Evolutionary conservation across 148 eudicot genomes (phyloP).

Genomic region (Euryodendron excelsum): DNA sequence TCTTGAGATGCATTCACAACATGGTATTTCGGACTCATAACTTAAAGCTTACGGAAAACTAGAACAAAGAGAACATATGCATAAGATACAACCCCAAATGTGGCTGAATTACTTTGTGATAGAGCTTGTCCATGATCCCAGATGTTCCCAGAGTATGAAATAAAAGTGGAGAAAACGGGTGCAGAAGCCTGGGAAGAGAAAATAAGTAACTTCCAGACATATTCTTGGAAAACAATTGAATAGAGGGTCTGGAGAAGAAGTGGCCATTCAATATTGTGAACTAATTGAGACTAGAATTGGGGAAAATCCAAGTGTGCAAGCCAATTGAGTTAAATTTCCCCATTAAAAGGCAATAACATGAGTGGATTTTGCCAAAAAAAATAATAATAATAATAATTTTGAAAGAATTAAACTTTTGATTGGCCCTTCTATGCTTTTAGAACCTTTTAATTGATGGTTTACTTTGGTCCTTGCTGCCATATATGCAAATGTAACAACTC

Average conservation of each 20-base stretch:
- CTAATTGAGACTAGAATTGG: neutral
- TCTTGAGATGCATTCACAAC: neutral
- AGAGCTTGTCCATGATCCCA: neutral
- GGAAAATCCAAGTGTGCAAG: neutral
- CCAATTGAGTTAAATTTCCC: neutral
- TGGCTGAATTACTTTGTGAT: neutral
- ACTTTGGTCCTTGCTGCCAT: too few species aligned
- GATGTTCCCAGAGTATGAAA: neutral
- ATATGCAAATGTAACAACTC: too few species aligned
- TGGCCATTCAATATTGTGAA: neutral
- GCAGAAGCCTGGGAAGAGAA: neutral
- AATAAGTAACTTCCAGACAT: neutral
- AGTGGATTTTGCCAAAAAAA: too few species aligned
- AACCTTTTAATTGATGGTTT: too few species aligned
- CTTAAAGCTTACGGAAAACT: neutral
- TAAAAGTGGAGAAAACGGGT: neutral
- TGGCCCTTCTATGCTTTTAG: too few species aligned
- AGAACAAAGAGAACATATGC: neutral
- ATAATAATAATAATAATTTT: too few species aligned
- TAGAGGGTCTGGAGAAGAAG: too few species aligned
- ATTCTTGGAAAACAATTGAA: neutral
- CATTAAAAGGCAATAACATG: neutral
- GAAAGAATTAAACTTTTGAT: too few species aligned
- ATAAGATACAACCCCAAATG: neutral
- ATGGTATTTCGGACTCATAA: neutral